Evolutionary conservation across 495 filamentous ascomycete species (phyloP).

Genomic region (Neurospora sp.): DNA sequence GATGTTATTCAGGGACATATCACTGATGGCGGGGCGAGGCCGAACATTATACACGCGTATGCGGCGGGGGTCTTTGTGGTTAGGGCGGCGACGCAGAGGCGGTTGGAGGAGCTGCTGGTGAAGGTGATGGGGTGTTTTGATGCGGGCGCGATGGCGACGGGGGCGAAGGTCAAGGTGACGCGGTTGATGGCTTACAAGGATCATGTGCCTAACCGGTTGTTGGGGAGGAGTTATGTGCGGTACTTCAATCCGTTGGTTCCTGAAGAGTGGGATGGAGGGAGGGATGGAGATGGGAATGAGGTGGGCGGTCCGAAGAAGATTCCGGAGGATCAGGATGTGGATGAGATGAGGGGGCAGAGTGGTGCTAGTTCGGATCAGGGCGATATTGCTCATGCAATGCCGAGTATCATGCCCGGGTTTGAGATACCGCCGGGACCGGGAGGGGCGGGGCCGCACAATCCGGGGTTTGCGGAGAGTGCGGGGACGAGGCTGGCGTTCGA

Average conservation of each 20-base stretch:
- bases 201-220: slow-evolving; percentile 48
- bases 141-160: slow-evolving; percentile 51
- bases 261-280: background rate
- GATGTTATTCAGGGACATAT: slow-evolving; percentile 52
- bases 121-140: slow-evolving; percentile 49
- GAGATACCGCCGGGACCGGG: slow-evolving; percentile 35
- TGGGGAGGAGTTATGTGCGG: slow-evolving; percentile 41
- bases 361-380: slow-evolving; percentile 53
- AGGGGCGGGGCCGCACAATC: slow-evolving; percentile 47
- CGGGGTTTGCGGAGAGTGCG: slow-evolving; percentile 47
- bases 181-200: slow-evolving; percentile 44
- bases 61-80: slow-evolving; percentile 44
- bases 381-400: slow-evolving; percentile 54
- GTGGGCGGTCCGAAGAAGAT: slow-evolving; percentile 18
- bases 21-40: slow-evolving; percentile 45
- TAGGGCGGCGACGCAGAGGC: slow-evolving; percentile 35
- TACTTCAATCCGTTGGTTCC: slow-evolving; percentile 35
- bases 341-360: slow-evolving; percentile 39
- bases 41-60: slow-evolving; percentile 53
- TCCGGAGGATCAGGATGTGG: slow-evolving; percentile 33
- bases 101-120: slow-evolving; percentile 36
- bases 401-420: slow-evolving; percentile 51
- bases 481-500: slow-evolving; percentile 44
- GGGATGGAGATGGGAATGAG: background rate
- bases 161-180: slow-evolving; percentile 41